Evolutionary conservation across 805 yeast genomes (phyloP).

Genomic region (Candida suzukii): DNA sequence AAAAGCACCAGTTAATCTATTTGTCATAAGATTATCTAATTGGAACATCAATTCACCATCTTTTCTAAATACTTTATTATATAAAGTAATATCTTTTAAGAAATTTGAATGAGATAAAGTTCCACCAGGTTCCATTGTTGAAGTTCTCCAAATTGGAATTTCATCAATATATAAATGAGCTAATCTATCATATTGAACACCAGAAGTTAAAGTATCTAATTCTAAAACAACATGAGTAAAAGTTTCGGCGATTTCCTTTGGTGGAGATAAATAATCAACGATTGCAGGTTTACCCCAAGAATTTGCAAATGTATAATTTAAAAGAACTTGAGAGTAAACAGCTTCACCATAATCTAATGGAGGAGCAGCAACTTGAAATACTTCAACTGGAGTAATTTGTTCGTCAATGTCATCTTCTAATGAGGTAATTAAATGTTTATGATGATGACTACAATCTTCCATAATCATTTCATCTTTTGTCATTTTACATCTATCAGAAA

Average conservation of each 20-base stretch:
- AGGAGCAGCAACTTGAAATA: conserved; percentile 26
- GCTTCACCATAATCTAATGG: conserved; percentile 24
- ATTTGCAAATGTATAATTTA: conserved; percentile 45
- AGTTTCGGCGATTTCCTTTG: conserved; percentile 25
- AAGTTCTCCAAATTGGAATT: conserved; percentile 73
- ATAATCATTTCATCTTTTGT: background rate
- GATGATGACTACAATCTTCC: no score
- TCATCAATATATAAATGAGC: conserved; percentile 58
- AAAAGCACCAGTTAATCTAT: conserved; percentile 54
- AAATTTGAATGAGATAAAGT: conserved; percentile 37
- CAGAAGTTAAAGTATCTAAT: conserved; percentile 44
- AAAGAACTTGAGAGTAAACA: conserved; percentile 32
- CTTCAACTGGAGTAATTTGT: conserved; percentile 14
- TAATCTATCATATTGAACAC: conserved; percentile 60
- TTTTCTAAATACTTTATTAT: conserved; percentile 39
- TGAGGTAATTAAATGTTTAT: no score
- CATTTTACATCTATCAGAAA: background rate
- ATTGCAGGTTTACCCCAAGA: conserved; percentile 55
- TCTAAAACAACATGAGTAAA: conserved; percentile 50
- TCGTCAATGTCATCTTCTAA: background rate
- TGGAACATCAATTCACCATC: conserved; percentile 43
- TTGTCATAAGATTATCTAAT: conserved; percentile 56
- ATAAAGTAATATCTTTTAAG: conserved; percentile 60
- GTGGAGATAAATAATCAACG: conserved; percentile 37
- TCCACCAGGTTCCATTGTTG: conserved; percentile 75